Base-by-base conservation (phyloP, 78 protist species). In the Dictyostelium firmibasis region DNA sequence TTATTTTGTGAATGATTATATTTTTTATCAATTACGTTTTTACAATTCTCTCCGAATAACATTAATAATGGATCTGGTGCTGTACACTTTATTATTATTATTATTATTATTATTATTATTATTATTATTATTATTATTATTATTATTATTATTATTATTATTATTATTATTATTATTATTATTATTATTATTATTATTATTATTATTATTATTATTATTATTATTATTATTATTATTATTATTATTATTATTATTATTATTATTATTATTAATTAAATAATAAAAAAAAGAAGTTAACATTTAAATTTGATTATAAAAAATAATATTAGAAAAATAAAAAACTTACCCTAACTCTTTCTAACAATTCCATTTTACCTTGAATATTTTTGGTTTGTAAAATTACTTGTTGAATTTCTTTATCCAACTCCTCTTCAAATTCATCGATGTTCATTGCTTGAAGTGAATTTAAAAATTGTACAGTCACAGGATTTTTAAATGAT, bases 31-130 rank as follows among this genome's bases (percentile, higher is more conserved):
- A 29, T 35, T 25, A 82, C 36, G n/a, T 20, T 44, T 81, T 75
- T 78, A 67, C 62, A 81, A 70, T 81, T 89, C 10, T 89, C 94
- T 31, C 94, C 94, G 44, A 89, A 89, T 16, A 89, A 44, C 94
- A 89, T 89, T n/a, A 78, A 67, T 23, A 89, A 44, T 44, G 94
- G 94, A 47, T 81, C 94, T 4, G 94, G 94, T 60, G 94, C 94
- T 25, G 86, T 36, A 18, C 94, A 89, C 85, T 81, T 13, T n/a
- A n/a, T 33, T 27, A 25, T 67, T 67, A 25, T 38, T 38, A 38
- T 38, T n/a, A n/a, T n/a, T n/a, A n/a, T n/a, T n/a, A n/a, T n/a
- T n/a, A n/a, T n/a, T n/a, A n/a, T n/a, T n/a, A n/a, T n/a, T n/a
- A n/a, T n/a, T n/a, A n/a, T n/a, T n/a, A n/a, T n/a, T n/a, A n/a